Percentiles rank a stretch among this genome's conserved stretches.
These are phyloP conservation scores for Xylaria sp. DNA, from an alignment of 2,329 filamentous ascomycete genomes.

Conservation along the genomic window DNA sequence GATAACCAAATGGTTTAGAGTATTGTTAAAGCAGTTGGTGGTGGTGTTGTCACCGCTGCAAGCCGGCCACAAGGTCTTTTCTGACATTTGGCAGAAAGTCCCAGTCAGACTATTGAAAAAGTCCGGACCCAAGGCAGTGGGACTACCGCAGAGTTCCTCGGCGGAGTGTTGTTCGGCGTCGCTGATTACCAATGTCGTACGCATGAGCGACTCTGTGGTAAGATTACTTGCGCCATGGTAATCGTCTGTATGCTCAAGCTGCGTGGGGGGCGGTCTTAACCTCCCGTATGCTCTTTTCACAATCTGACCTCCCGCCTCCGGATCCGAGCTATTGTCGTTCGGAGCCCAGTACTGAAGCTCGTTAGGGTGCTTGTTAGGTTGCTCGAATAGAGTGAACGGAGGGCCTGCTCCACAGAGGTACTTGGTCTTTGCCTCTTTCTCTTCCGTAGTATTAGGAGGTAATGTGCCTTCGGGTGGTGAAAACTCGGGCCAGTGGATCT, in stretches of 20 bases:
- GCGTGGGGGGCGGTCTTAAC: background rate
- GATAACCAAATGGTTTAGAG: background rate
- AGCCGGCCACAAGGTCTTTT: constrained; percentile 42
- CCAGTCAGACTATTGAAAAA: constrained; percentile 40
- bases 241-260: background rate
- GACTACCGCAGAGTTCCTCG: constrained; percentile 41
- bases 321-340: background rate
- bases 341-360: constrained; percentile 33
- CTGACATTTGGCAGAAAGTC: constrained; percentile 47
- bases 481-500: constrained; percentile 50
- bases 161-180: constrained; percentile 39
- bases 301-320: too few relatives aligned
- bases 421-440: background rate
- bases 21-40: background rate
- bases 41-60: constrained; percentile 31
- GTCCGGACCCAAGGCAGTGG: constrained; percentile 43
- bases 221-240: background rate
- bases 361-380: constrained; percentile 33
- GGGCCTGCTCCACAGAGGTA: constrained; percentile 35
- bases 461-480: background rate
- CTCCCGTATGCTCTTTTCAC: too few relatives aligned
- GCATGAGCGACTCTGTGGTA: constrained; percentile 4
- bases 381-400: constrained; percentile 27
- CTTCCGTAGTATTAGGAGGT: background rate
- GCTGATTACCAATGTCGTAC: constrained; percentile 39